These are phyloP conservation scores for Tricholoma hemisulphureum DNA, from an alignment of 768 basidiomycete genomes.

Conservation along the genomic window DNA sequence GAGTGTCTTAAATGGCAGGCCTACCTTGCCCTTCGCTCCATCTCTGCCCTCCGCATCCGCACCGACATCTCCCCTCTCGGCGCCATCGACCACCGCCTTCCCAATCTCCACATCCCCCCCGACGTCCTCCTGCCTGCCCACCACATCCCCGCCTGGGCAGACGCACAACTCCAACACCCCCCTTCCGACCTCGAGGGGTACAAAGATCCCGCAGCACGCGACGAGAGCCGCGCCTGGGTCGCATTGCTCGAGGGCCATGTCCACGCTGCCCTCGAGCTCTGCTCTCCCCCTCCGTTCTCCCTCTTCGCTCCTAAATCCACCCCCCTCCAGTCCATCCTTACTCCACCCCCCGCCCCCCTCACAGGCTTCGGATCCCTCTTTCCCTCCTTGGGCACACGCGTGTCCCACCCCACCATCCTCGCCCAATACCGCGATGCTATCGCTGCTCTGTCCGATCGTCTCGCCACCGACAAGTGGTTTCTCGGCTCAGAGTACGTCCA, in stretches of 20 bases:
- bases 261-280: slow-evolving; percentile 72
- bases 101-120: slow-evolving; percentile 61
- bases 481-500: slow-evolving; percentile 61
- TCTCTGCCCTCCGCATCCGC: slow-evolving; percentile 51
- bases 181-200: slow-evolving; percentile 64
- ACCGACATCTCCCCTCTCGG: slow-evolving; percentile 73
- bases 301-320: slow-evolving; percentile 40
- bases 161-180: slow-evolving; percentile 30
- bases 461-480: slow-evolving; percentile 80
- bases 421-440: slow-evolving; percentile 71
- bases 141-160: slow-evolving; percentile 74
- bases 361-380: slow-evolving; percentile 66
- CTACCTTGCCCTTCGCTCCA: slow-evolving; percentile 66
- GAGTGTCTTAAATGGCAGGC: slow-evolving; percentile 93
- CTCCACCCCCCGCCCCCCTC: slow-evolving; percentile 66
- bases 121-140: slow-evolving; percentile 60
- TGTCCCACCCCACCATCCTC: slow-evolving; percentile 50
- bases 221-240: slow-evolving; percentile 84
- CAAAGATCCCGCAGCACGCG: slow-evolving; percentile 51
- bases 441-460: slow-evolving; percentile 66
- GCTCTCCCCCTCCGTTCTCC: slow-evolving; percentile 42
- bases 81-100: slow-evolving; percentile 64
- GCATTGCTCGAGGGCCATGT: slow-evolving; percentile 73
- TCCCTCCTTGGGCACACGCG: slow-evolving; percentile 57
- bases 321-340: slow-evolving; percentile 50